Evolutionary conservation across 2,329 filamentous ascomycete species (phyloP).

Genomic region (Pleurostoma richardsiae): DNA sequence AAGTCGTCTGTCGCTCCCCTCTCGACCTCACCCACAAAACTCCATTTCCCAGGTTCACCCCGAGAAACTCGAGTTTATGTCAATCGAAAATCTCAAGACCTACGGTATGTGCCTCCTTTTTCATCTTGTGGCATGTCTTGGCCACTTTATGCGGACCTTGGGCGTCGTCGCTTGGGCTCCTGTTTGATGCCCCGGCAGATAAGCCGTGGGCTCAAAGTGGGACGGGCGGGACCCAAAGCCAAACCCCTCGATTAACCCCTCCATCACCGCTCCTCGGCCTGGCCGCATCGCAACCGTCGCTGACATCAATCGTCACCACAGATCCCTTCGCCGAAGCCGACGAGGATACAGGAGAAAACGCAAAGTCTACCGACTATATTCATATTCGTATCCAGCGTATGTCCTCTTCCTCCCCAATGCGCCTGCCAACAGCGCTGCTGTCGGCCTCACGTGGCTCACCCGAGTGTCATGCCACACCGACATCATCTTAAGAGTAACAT

Average conservation of each 20-base stretch:
- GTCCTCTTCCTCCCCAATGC: slow-evolving; percentile 30
- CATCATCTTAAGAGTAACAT: no score
- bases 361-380: slow-evolving; percentile 96
- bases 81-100: slow-evolving; percentile 98
- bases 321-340: slow-evolving; percentile 99
- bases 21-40: slow-evolving; percentile 33
- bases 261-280: background rate
- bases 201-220: background rate
- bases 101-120: slow-evolving; percentile 61
- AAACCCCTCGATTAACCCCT: background rate
- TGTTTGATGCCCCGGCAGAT: background rate
- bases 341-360: slow-evolving; percentile 95
- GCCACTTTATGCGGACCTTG: no score
- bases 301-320: slow-evolving; percentile 32
- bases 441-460: no score
- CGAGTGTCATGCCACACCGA: no score
- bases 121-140: background rate
- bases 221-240: background rate
- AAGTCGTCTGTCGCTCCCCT: slow-evolving; percentile 47
- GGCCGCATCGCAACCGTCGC: slow-evolving; percentile 12
- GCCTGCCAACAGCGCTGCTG: no score
- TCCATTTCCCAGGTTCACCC: slow-evolving; percentile 50
- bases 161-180: background rate
- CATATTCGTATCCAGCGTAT: slow-evolving; percentile 99
- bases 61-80: slow-evolving; percentile 85